These are phyloP conservation scores for Diaporthe sp. DNA, from an alignment of 2,329 filamentous ascomycete species.

Conservation along the genomic window DNA sequence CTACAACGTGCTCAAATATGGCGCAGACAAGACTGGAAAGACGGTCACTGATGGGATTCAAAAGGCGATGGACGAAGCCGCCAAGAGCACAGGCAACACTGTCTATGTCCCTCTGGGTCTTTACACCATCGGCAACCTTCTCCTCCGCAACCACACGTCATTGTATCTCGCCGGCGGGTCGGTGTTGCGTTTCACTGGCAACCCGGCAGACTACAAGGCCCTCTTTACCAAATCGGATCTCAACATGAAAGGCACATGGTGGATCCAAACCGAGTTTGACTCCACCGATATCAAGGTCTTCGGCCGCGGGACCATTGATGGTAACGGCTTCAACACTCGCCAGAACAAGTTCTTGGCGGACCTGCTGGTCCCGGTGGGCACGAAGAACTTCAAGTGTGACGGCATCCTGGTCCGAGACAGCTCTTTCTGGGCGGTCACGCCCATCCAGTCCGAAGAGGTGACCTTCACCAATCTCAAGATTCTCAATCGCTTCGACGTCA, in stretches of 20 bases:
- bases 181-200: neutral
- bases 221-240: slow-evolving; percentile 7
- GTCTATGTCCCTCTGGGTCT: neutral
- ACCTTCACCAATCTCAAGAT: slow-evolving; percentile 1
- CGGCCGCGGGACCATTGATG: slow-evolving; percentile 1
- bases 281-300: slow-evolving; percentile 14
- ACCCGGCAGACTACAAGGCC: neutral
- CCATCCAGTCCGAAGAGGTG: slow-evolving; percentile 2
- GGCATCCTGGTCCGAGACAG: slow-evolving; percentile 15
- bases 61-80: neutral
- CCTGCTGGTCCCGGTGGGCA: neutral
- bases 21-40: neutral
- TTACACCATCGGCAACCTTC: slow-evolving; percentile 1
- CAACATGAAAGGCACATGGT: slow-evolving; percentile 5
- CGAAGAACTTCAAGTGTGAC: neutral
- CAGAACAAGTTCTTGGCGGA: slow-evolving; percentile 6
- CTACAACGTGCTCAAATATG: slow-evolving; percentile 3
- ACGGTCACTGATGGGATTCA: slow-evolving; percentile 6
- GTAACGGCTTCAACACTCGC: neutral
- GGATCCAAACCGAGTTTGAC: slow-evolving; percentile 5
- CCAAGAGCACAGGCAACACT: neutral
- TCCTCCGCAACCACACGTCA: slow-evolving; percentile 9
- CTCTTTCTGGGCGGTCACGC: slow-evolving; percentile 7
- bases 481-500: slow-evolving; percentile 11
- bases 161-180: neutral